These are phyloP conservation scores for Haplosporangium sp. DNA, from an alignment of 371 early-diverging fungal genomes.

Conservation along the genomic window DNA sequence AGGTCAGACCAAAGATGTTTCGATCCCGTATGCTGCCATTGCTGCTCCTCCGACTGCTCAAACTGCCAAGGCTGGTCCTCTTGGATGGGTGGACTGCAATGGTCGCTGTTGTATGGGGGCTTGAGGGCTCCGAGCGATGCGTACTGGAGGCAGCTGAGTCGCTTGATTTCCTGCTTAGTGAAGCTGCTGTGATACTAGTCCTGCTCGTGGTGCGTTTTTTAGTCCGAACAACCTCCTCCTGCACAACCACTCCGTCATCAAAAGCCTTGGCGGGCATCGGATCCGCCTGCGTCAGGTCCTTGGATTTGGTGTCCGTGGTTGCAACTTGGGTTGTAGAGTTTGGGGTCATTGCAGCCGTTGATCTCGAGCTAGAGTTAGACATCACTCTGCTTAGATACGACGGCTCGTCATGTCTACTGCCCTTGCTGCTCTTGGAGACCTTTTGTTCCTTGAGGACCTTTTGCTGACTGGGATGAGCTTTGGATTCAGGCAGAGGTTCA, in stretches of 20 bases:
- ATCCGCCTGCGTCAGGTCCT: no score
- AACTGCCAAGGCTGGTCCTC: conserved; percentile 41
- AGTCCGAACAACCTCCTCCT: conserved; percentile 23
- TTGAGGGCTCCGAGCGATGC: conserved; percentile 24
- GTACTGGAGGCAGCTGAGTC: conserved; percentile 21
- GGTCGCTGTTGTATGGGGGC: conserved; percentile 8
- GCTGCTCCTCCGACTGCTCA: conserved; percentile 48
- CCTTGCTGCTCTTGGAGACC: conserved; percentile 4
- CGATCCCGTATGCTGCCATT: conserved; percentile 54
- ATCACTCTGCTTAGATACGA: conserved; percentile 9
- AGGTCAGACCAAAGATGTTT: conserved; percentile 44
- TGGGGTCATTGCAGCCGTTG: conserved; percentile 16
- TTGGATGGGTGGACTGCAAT: conserved; percentile 20
- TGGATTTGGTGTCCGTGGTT: no score
- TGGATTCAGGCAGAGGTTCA: not conserved
- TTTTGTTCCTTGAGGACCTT: not conserved
- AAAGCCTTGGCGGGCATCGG: conserved; percentile 7
- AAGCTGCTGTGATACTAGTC: conserved; percentile 50
- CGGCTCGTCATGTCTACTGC: conserved; percentile 17
- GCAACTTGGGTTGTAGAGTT: not conserved
- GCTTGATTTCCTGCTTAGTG: conserved; percentile 31
- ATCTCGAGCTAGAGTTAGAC: conserved; percentile 16
- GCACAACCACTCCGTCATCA: conserved; percentile 41
- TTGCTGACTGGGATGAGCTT: not conserved
- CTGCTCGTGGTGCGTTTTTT: conserved; percentile 52